Percentiles rank a stretch among this genome's conserved stretches.
Evolutionary conservation across 768 basidiomycete genomes (phyloP).

Genomic region (Xerocomellus intermedius): DNA sequence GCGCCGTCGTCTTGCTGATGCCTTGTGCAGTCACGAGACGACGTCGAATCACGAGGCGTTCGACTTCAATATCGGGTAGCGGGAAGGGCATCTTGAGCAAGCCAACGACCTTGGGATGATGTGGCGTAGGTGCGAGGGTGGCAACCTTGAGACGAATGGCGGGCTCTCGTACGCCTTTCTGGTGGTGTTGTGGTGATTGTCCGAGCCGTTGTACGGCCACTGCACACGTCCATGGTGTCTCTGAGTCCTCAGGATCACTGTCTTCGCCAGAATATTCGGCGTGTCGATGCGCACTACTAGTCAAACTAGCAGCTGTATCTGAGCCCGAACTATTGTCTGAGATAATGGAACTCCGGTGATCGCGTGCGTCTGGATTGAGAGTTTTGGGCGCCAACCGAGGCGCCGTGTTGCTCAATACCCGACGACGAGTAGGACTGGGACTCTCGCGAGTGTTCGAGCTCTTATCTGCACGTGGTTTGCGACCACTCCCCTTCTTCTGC

Average conservation of each 20-base stretch:
- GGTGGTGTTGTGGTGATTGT: slow-evolving; percentile 7
- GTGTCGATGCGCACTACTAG: slow-evolving; percentile 19
- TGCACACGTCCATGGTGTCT: slow-evolving; percentile 95
- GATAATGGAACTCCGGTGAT: slow-evolving; percentile 39
- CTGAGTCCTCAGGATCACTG: slow-evolving; percentile 93
- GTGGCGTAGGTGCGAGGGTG: slow-evolving; percentile 87
- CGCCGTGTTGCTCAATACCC: slow-evolving; percentile 1
- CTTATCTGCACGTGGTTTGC: slow-evolving; percentile 23
- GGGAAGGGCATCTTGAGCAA: slow-evolving; percentile 91
- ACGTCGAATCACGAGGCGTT: slow-evolving; percentile 51
- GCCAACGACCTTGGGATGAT: slow-evolving; percentile 93
- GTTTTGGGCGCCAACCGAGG: slow-evolving; percentile 10
- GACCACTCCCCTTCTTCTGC: slow-evolving; percentile 21
- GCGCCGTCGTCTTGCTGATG: slow-evolving; percentile 23
- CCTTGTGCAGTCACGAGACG: slow-evolving; percentile 39
- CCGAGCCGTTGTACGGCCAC: slow-evolving; percentile 57
- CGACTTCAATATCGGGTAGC: slow-evolving; percentile 77
- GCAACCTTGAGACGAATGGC: slow-evolving; percentile 62
- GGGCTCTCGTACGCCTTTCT: slow-evolving; percentile 8
- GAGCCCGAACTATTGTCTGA: slow-evolving; percentile 41
- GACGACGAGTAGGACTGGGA: slow-evolving; percentile 16
- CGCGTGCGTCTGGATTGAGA: slow-evolving; percentile 7
- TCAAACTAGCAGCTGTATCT: slow-evolving; percentile 27
- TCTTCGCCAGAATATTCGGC: slow-evolving; percentile 63
- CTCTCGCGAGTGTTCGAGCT: slow-evolving; percentile 4